phyloP scores from a whole-genome alignment of 345 rosid species.

The Populus davidiana region DNA sequence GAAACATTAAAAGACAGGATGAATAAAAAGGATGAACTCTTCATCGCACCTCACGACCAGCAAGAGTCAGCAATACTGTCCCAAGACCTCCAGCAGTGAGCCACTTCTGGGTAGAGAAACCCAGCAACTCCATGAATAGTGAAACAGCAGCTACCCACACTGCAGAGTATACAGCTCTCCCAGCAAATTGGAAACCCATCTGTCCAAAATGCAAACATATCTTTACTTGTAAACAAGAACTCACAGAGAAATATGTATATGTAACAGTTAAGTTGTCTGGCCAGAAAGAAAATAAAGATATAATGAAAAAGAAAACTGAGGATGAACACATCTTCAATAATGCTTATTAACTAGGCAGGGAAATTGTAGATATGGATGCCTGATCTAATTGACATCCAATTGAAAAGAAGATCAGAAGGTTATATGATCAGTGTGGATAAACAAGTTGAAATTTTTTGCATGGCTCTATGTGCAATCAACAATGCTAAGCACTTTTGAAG shows the following conservation, averaged over 20 bases:
- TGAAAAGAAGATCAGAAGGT: too few species aligned
- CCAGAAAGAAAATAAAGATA: background rate
- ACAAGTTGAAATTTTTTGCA: too few species aligned
- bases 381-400: background rate
- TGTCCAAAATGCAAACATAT: slow-evolving; percentile 33
- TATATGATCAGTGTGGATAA: too few species aligned
- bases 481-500: background rate
- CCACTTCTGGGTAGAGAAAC: slow-evolving; percentile 94
- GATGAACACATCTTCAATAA: background rate
- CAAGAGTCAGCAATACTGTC: slow-evolving; percentile 90
- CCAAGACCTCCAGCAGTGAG: slow-evolving; percentile 98
- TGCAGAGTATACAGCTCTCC: slow-evolving; percentile 81
- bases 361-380: background rate
- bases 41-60: slow-evolving; percentile 83
- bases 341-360: background rate
- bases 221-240: background rate
- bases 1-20: background rate
- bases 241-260: background rate
- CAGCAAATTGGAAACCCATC: slow-evolving; percentile 94
- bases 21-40: background rate
- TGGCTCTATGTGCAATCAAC: background rate
- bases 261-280: background rate
- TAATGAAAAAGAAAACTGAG: background rate
- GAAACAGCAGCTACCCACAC: slow-evolving; percentile 93
- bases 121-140: slow-evolving; percentile 91